Conservation (phyloP, 1,284 basidiomycete genomes). For the Apiotrichum porosum region DNA sequence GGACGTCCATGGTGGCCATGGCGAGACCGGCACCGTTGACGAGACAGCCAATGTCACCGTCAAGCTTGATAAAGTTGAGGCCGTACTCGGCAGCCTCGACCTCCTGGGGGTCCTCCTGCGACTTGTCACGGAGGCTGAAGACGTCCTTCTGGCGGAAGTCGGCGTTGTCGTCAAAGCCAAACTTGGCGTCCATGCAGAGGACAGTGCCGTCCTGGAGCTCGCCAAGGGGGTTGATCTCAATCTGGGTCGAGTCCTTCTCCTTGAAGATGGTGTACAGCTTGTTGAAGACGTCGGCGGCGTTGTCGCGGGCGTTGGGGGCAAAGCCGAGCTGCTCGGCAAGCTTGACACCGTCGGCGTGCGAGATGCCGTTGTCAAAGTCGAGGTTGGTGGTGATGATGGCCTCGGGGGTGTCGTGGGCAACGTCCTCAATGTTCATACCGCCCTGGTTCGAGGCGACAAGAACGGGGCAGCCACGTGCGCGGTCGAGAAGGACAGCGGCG, state of each 20-base stretch:
- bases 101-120: slow-evolving; percentile 95
- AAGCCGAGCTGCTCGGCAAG: slow-evolving; percentile 91
- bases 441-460: slow-evolving; percentile 91
- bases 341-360: slow-evolving; percentile 64
- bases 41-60: slow-evolving; percentile 94
- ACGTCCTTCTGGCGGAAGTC: slow-evolving; percentile 94
- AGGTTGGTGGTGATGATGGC: slow-evolving; percentile 97
- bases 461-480: slow-evolving; percentile 80
- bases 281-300: slow-evolving; percentile 88
- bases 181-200: slow-evolving; percentile 99
- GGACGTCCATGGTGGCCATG: slow-evolving; percentile 99
- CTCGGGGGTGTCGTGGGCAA: slow-evolving; percentile 91
- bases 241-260: slow-evolving; percentile 98
- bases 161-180: slow-evolving; percentile 98
- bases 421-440: slow-evolving; percentile 99
- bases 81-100: slow-evolving; percentile 80
- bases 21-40: slow-evolving; percentile 99
- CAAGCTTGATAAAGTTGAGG: slow-evolving; percentile 99
- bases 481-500: slow-evolving; percentile 94
- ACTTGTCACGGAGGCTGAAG: slow-evolving; percentile 82
- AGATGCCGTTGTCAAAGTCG: slow-evolving; percentile 78
- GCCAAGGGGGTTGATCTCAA: slow-evolving; percentile 99
- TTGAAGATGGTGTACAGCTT: slow-evolving; percentile 97
- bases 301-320: slow-evolving; percentile 64
- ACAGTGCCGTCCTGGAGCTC: slow-evolving; percentile 89